Evolutionary conservation across 257 asterid genomes (phyloP), one percentile per base, ranked within the genome.

Genomic region (Vinca minor): DNA sequence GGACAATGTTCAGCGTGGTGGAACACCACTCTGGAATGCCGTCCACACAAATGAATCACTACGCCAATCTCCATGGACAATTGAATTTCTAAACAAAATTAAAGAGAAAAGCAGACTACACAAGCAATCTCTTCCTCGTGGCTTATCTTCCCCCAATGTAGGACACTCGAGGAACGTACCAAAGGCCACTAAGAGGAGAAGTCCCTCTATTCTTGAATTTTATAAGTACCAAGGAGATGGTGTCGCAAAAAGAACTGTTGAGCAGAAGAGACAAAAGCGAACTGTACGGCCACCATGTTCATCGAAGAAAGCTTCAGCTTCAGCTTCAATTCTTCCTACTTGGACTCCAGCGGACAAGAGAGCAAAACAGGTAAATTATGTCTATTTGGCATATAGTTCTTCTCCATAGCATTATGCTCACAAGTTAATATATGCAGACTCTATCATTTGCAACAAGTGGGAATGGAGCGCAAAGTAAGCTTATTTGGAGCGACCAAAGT

Each of bases 61-160:
- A 76, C 71, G 90, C 84, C 89, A 84, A 78, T 87, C 97, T 18
- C 97, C 97, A 48, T 93, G 97, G 96, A 85, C 91, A 21, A 74
- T 81, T 54, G 96, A 93, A 55, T 93, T 93, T 73, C 91, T 93
- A 47, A 89, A 93, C 82, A 79, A 90, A 74, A 80, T 89, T 67
- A 87, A 82, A 79, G 97, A 89, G 68, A 93, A 87, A 74, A 89
- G 95, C 82, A 86, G 85, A 78, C 64, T 75, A 76, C 83, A 74
- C 56, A 82, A 79, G 77, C 88, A 81, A 71, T 80, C 92, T 60
- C 72, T 73, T 69, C 82, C 89, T 31, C 29, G 63, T 66, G 86
- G 78, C 69, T 63, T 81, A 74, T 77, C 87, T 66, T 42, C 95
- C 70, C 85, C 84, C 62, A 59, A 71, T 71, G 72, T 65, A 53